phyloP scores from a whole-genome alignment of 495 filamentous ascomycete genomes.

The Talaromyces thailandensis region DNA sequence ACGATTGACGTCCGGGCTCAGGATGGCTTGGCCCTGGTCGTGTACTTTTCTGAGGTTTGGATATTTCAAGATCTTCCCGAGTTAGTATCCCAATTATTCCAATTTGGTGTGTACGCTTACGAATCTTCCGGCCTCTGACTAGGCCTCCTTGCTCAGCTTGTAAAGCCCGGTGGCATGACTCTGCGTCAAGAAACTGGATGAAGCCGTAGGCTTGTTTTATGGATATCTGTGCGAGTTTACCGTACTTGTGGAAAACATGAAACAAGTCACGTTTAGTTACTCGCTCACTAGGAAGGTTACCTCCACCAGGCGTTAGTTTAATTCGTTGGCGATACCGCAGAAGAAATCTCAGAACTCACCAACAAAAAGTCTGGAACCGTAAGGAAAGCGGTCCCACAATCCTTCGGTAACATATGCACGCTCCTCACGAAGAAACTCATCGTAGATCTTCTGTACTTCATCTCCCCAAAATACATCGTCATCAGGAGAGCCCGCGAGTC shows the following conservation, averaged over 20 bases:
- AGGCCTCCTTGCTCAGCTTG: constrained; percentile 67
- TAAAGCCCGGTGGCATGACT: constrained; percentile 64
- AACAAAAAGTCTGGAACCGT: constrained; percentile 80
- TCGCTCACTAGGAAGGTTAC: constrained; percentile 86
- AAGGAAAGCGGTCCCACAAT: constrained; percentile 87
- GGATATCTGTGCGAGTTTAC: constrained; percentile 85
- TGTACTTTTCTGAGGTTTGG: constrained; percentile 76
- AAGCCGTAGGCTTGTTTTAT: constrained; percentile 97
- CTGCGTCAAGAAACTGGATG: constrained; percentile 78
- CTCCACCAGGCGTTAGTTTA: constrained; percentile 36
- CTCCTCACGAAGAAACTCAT: constrained; percentile 74
- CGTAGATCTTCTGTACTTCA: constrained; percentile 65
- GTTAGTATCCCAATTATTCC: constrained; percentile 3
- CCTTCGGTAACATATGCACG: constrained; percentile 75
- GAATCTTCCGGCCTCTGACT: constrained; percentile 78
- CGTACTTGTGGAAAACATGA: constrained; percentile 77
- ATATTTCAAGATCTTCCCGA: constrained; percentile 78
- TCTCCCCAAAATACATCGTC: constrained; percentile 47
- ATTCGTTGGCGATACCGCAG: not conserved
- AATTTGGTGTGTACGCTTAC: constrained; percentile 46
- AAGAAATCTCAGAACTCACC: constrained; percentile 49
- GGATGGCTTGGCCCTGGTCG: constrained; percentile 35
- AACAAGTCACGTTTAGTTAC: constrained; percentile 93
- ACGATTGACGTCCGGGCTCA: constrained; percentile 28
- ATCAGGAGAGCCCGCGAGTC: constrained; percentile 23